Conservation (phyloP, 805 yeast species). For the Saccharomycopsis guyanensis region DNA sequence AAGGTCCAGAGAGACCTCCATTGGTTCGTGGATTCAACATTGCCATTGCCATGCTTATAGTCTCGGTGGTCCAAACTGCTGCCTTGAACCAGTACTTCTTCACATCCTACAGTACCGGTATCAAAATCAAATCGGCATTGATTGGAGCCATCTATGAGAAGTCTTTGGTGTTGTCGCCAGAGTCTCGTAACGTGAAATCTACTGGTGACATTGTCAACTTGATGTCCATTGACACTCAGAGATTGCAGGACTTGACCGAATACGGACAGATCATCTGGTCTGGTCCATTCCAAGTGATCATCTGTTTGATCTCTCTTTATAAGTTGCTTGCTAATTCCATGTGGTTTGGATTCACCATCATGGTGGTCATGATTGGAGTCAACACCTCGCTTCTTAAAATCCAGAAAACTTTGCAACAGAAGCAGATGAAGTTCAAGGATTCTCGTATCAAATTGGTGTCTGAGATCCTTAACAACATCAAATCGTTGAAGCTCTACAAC, state of each 20-base stretch:
- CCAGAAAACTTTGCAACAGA: slow-evolving; percentile 68
- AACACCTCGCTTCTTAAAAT: slow-evolving; percentile 61
- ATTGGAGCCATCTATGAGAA: slow-evolving; percentile 63
- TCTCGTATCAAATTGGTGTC: slow-evolving; percentile 83
- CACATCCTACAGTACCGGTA: slow-evolving; percentile 66
- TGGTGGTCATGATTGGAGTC: slow-evolving; percentile 71
- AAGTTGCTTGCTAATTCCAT: slow-evolving; percentile 75
- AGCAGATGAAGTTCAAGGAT: slow-evolving; percentile 87
- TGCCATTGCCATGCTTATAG: slow-evolving; percentile 64
- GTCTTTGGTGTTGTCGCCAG: slow-evolving; percentile 60
- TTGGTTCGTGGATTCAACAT: slow-evolving; percentile 69
- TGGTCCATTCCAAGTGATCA: slow-evolving; percentile 79
- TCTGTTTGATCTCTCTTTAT: slow-evolving; percentile 70
- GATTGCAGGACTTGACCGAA: slow-evolving; percentile 76
- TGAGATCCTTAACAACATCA: slow-evolving; percentile 85
- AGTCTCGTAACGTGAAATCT: slow-evolving; percentile 59
- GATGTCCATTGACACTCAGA: slow-evolving; percentile 90
- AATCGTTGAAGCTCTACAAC: slow-evolving; percentile 86
- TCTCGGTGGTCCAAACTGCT: slow-evolving; percentile 72
- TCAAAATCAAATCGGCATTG: slow-evolving; percentile 64
- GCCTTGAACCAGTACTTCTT: slow-evolving; percentile 74
- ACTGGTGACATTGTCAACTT: slow-evolving; percentile 92
- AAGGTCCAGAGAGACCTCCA: slow-evolving; percentile 43
- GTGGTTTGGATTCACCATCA: slow-evolving; percentile 90
- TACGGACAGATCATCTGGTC: slow-evolving; percentile 81